Evolutionary conservation across 768 basidiomycete species (phyloP), one percentile per base, ranked within the genome.

Genomic region (Pleurotus pulmonarius): DNA sequence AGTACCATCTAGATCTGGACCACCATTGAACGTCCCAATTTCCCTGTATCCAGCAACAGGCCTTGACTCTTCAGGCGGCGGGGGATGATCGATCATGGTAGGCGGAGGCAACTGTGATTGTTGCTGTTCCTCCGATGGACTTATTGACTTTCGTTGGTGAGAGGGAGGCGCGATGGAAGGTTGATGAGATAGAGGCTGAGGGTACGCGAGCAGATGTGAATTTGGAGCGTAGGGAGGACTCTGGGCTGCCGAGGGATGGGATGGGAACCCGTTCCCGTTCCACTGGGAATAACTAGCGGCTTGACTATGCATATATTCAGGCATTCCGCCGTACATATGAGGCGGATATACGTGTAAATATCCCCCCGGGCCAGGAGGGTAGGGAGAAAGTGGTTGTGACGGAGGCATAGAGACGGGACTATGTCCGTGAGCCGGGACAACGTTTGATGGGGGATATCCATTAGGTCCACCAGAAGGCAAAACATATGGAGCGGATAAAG

Each of bases 271-370:
- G n/a, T 56, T 55, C 15, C 52, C 67, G 22, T 69, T 67, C 80
- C 78, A 79, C 56, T 70, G 72, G 49, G 70, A 60, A 29, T 76
- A 70, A 4, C 74, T 72, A 56, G 71, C 72, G 2, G 41, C 41
- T 5, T 69, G 58, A 2, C 46, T 63, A 48, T 70, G 72, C 40
- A 62, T 62, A 9, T 74, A 70, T 45, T 64, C 60, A 26, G 26
- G 46, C 16, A 39, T 58, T n/a, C 64, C 55, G 58, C 56, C 46
- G 55, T 65, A 64, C 24, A 66, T 63, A 44, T 64, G 64, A 5
- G 63, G 61, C 13, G 56, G 61, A 67, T 37, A 65, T 64, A 59
- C 73, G 74, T 22, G 29, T 34, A 34, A 11, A 8, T 34, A 34
- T 34, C 70, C 67, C 3, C 67, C 64, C 26, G 26, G 29, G 8